Conservation (phyloP, 805 yeast genomes). For the Candida incommunis region DNA sequence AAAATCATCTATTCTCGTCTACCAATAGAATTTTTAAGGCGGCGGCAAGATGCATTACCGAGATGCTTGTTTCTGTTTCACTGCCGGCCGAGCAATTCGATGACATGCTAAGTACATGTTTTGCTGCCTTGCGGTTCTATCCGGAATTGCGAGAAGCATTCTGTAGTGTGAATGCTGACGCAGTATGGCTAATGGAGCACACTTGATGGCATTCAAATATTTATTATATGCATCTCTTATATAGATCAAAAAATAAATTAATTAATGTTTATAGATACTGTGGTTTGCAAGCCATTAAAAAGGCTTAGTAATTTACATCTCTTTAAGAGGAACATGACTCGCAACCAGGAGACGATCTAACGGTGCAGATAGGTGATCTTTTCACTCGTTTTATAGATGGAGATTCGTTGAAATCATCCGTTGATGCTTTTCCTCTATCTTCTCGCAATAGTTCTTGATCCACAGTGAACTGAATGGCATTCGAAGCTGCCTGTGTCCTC, state of each 20-base stretch:
- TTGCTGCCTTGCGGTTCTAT: not conserved
- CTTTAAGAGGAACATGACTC: not conserved
- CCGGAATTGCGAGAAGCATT: not conserved
- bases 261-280: no score
- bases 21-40: not conserved
- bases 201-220: no score
- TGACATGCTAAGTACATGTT: not conserved
- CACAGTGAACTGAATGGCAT: slow-evolving; percentile 87
- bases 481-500: slow-evolving; percentile 94
- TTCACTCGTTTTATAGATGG: not conserved
- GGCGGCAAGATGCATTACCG: not conserved
- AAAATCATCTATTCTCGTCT: not conserved
- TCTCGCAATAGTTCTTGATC: slow-evolving; percentile 33
- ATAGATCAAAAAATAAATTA: no score
- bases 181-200: not conserved
- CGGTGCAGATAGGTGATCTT: not conserved
- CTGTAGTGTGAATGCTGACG: not conserved
- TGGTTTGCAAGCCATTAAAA: no score
- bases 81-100: not conserved
- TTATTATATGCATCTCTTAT: no score
- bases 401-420: not conserved
- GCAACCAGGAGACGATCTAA: not conserved
- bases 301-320: no score
- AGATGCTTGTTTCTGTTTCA: not conserved
- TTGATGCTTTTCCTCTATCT: not conserved